Percentiles rank a stretch among this genome's conserved stretches.
phyloP scores from a whole-genome alignment of 495 filamentous ascomycete genomes.

The Amniculicola lignicola region DNA sequence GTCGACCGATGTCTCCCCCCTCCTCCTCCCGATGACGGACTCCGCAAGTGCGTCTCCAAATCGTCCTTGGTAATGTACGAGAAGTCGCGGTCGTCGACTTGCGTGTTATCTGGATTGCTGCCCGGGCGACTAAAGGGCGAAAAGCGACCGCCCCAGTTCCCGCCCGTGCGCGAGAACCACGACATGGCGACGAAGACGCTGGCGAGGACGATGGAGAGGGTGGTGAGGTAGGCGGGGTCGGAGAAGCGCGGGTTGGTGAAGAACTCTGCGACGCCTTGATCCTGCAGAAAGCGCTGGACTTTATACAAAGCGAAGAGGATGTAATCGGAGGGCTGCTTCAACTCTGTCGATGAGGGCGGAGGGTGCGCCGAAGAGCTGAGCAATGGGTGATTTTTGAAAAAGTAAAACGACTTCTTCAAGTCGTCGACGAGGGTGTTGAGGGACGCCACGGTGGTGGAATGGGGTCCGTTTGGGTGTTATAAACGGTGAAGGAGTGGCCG shows the following conservation, averaged over 20 bases:
- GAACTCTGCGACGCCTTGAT: slow-evolving; percentile 5
- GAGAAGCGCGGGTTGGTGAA: slow-evolving; percentile 22
- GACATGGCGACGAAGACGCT: slow-evolving; percentile 60
- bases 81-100: slow-evolving; percentile 74
- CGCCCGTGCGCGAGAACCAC: slow-evolving; percentile 55
- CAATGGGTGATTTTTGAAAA: slow-evolving; percentile 24
- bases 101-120: slow-evolving; percentile 33
- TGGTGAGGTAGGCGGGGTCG: slow-evolving; percentile 28
- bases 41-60: slow-evolving; percentile 13
- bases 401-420: slow-evolving; percentile 29
- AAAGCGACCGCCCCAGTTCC: slow-evolving; percentile 48
- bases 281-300: slow-evolving; percentile 6
- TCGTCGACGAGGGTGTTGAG: slow-evolving; percentile 16
- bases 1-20: slow-evolving; percentile 41
- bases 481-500: too few relatives aligned
- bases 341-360: not conserved
- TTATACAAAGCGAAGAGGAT: not conserved
- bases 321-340: slow-evolving; percentile 1
- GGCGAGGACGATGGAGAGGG: slow-evolving; percentile 50
- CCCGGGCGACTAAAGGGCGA: slow-evolving; percentile 50
- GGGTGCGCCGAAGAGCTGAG: slow-evolving; percentile 13
- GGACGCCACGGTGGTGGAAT: slow-evolving; percentile 34
- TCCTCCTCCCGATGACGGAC: not conserved
- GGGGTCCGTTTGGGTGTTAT: too few relatives aligned
- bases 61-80: slow-evolving; percentile 77